Base-by-base conservation (phyloP, 2,329 filamentous ascomycete genomes). In the Colletotrichum sp. region DNA sequence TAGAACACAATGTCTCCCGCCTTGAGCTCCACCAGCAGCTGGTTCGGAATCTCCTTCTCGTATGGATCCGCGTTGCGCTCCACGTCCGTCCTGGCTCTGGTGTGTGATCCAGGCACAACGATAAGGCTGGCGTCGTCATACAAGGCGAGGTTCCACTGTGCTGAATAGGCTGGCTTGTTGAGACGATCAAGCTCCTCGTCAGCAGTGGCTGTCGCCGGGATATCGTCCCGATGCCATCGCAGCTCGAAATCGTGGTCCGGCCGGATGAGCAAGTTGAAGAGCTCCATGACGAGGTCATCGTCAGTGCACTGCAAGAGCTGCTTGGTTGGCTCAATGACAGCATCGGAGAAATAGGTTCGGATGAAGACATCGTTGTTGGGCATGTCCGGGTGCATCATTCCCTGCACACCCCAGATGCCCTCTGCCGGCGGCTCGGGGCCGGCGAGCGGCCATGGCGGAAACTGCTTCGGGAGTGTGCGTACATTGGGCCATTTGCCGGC, bases 341-440 rank as follows among this genome's bases (percentile, higher is more conserved):
- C 87, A 26, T 90, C 86, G 39, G 92, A 91, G 82, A 98, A 98
- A 85, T 98, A 98, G 72, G 90, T 88, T 67, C 87, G 83, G 7
- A 92, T 90, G 84, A 96, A 98, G 5, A 88, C 82, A 4, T 88
- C 83, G 75, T 91, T 88, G 70, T 90, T 89, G 0, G 92, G 90
- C 79, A 96, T 91, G 2, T 89, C 87, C 0, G 95, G 95, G 83
- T 96, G 93, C 80, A 98, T 88, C 7, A 98, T 89, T 84, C 96
- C 94, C 87, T 98, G 95, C 4, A 98, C 93, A 78, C 95, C 95
- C 96, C 95, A 98, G 84, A 98, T 98, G 24, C 95, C 95, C 67
- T 88, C 83, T 4, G 86, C 84, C 0, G 86, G 86, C 0, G 87
- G 83, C 66, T 88, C 87, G n/a, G 87, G 88, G 6, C 90, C 87